Conservation (phyloP, 257 asterid species). For the Penstemon newberryi region DNA sequence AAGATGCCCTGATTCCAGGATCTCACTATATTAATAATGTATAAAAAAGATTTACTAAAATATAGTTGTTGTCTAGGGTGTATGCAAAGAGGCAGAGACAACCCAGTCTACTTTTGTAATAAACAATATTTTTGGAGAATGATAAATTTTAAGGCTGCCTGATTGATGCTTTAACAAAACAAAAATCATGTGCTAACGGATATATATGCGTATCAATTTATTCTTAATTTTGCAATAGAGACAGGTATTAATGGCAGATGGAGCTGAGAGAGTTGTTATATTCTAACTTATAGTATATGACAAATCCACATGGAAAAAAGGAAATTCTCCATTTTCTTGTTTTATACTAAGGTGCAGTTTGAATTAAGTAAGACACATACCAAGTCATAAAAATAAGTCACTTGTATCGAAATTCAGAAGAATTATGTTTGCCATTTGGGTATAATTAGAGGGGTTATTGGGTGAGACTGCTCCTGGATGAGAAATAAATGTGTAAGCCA, state of each 20-base stretch:
- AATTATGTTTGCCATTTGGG: no score
- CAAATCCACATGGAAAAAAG: background rate
- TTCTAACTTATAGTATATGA: background rate
- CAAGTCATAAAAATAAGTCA: background rate
- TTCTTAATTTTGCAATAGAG: background rate
- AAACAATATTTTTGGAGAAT: constrained; percentile 13
- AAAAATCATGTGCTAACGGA: constrained; percentile 45
- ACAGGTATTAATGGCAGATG: constrained; percentile 18
- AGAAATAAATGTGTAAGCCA: no score
- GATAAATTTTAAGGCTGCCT: constrained; percentile 38
- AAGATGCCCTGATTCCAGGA: constrained; percentile 19
- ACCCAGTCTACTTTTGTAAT: constrained; percentile 25
- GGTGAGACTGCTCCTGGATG: no score
- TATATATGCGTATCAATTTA: background rate
- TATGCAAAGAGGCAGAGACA: constrained; percentile 29
- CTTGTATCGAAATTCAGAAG: no score
- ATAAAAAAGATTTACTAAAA: background rate
- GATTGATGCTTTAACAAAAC: constrained; percentile 31
- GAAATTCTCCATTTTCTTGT: background rate
- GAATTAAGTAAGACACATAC: background rate
- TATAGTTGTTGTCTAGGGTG: background rate
- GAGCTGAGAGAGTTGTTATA: background rate
- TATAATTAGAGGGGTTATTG: no score
- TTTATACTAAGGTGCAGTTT: background rate
- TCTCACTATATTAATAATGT: constrained; percentile 15